phyloP scores from a whole-genome alignment of 2,329 filamentous ascomycete genomes.

The Fonsecaea nubica region DNA sequence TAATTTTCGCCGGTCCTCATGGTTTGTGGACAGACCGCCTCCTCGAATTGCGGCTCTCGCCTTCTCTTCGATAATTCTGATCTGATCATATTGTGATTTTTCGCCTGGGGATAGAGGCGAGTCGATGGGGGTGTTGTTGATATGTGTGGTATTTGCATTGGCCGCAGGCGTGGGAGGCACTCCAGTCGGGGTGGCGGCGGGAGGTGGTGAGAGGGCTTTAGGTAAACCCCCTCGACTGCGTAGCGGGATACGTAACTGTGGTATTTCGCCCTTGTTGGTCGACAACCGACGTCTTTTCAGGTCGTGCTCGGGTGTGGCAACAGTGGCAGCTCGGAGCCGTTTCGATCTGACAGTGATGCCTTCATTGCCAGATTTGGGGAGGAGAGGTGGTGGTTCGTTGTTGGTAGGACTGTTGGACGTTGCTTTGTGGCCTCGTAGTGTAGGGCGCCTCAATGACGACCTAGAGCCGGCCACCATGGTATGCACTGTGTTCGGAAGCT shows the following conservation, averaged over 20 bases:
- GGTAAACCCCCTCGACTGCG: slow-evolving; percentile 36
- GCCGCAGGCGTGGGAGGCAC: slow-evolving; percentile 22
- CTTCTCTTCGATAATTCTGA: slow-evolving; percentile 39
- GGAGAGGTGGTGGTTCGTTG: slow-evolving; percentile 36
- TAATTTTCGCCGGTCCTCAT: slow-evolving; percentile 73
- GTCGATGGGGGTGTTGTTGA: slow-evolving; percentile 27
- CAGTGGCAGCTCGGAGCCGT: slow-evolving; percentile 33
- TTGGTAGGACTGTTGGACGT: slow-evolving; percentile 38
- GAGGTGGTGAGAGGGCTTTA: slow-evolving; percentile 26
- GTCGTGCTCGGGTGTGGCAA: slow-evolving; percentile 29
- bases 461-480: slow-evolving; percentile 44
- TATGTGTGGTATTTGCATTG: slow-evolving; percentile 17
- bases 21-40: slow-evolving; percentile 17
- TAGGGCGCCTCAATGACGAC: slow-evolving; percentile 42
- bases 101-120: slow-evolving; percentile 28
- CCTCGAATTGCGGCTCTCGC: slow-evolving; percentile 36
- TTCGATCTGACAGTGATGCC: slow-evolving; percentile 32
- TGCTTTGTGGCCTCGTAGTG: slow-evolving; percentile 35
- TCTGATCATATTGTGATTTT: slow-evolving; percentile 41
- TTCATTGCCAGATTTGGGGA: slow-evolving; percentile 27
- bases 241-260: slow-evolving; percentile 39
- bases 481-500: slow-evolving; percentile 34
- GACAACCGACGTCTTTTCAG: slow-evolving; percentile 39
- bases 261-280: slow-evolving; percentile 30
- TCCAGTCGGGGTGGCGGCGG: slow-evolving; percentile 17